These are phyloP conservation scores for Poa pratensis DNA, from an alignment of 176 grass and related monocot genomes.

Conservation along the genomic window DNA sequence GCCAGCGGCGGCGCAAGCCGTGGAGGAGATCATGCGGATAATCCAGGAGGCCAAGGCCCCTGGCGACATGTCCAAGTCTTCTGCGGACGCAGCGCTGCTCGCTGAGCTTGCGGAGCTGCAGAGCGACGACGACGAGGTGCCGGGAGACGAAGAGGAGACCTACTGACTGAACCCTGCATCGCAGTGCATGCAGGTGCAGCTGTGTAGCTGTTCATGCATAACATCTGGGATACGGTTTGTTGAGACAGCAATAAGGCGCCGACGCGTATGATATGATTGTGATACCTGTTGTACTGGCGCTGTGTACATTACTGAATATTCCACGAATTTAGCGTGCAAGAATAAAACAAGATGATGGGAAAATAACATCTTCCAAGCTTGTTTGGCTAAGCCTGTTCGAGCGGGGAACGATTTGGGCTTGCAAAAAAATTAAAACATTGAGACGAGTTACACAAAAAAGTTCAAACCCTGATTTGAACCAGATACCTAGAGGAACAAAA, in stretches of 20 bases:
- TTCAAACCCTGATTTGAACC: neutral
- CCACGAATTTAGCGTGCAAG: neutral
- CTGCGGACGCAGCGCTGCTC: slow-evolving; percentile 35
- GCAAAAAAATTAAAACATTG: neutral
- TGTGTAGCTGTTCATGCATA: neutral
- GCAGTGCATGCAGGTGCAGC: neutral
- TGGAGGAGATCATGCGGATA: slow-evolving; percentile 89
- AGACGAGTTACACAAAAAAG: neutral
- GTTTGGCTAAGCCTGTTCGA: neutral
- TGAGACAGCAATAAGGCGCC: neutral
- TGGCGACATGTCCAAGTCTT: slow-evolving; percentile 44
- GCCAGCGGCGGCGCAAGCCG: slow-evolving; percentile 36
- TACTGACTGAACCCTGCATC: slow-evolving; percentile 36
- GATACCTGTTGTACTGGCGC: neutral
- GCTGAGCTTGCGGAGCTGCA: slow-evolving; percentile 61
- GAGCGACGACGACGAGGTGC: slow-evolving; percentile 59
- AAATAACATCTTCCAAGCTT: neutral
- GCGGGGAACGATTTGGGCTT: no score
- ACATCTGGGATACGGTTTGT: neutral
- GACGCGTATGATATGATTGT: neutral
- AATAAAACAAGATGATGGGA: neutral
- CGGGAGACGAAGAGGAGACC: slow-evolving; percentile 38
- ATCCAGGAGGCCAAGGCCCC: slow-evolving; percentile 78
- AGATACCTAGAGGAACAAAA: neutral
- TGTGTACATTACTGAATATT: slow-evolving; percentile 13